Evolutionary conservation across 495 filamentous ascomycete species (phyloP).

Genomic region (Talaromyces adpressus): DNA sequence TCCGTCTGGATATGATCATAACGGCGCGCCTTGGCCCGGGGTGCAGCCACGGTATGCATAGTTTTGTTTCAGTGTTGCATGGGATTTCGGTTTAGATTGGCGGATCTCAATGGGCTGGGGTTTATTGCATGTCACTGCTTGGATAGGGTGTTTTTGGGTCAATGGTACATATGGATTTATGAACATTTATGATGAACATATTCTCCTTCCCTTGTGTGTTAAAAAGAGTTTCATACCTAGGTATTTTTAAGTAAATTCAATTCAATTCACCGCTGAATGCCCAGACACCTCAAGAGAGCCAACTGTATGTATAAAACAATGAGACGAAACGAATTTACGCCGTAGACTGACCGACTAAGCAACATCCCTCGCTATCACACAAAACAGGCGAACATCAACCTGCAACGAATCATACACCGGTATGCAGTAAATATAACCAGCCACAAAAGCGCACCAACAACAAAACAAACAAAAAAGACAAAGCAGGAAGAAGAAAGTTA

Average conservation of each 20-base stretch:
- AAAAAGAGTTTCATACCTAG: too few relatives aligned
- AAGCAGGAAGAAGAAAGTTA: conserved; percentile 17
- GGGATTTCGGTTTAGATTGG: not conserved
- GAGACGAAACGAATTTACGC: not conserved
- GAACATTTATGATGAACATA: not conserved
- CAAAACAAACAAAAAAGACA: conserved; percentile 9
- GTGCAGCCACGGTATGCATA: conserved; percentile 6
- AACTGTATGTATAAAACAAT: not conserved
- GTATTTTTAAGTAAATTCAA: not conserved
- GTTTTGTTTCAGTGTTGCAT: not conserved
- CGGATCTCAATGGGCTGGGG: too few relatives aligned
- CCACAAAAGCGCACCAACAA: conserved; percentile 8
- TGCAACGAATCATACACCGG: not conserved
- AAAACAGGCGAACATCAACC: not conserved
- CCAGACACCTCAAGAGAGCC: not conserved
- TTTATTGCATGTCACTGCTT: not conserved
- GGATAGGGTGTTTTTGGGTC: not conserved
- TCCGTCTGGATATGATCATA: not conserved
- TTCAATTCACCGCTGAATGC: not conserved
- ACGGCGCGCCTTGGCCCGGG: not conserved
- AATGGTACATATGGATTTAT: not conserved
- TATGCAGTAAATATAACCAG: conserved; percentile 10
- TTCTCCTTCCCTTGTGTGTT: not conserved
- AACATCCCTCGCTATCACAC: not conserved
- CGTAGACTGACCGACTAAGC: not conserved